Evolutionary conservation across 805 yeast species (phyloP), one percentile per base, ranked within the genome.

Genomic region (Teunomyces lycoperdinae): DNA sequence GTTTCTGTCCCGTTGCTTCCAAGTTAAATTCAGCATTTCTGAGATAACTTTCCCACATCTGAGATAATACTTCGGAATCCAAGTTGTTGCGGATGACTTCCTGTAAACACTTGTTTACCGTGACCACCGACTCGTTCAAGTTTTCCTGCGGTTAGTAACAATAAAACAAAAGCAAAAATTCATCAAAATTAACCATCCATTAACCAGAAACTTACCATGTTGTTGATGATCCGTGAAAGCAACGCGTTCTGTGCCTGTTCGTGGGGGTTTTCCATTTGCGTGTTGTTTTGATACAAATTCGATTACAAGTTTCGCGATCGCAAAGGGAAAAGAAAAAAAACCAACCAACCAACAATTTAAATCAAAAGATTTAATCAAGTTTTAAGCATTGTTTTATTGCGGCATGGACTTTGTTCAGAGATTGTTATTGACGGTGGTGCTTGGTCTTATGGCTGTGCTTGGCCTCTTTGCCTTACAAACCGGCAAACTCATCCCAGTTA

Each of bases 221-320:
- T 87, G 62, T 79, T 80, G 43, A 86, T 81, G n/a, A 88, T 87
- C 52, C 96, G 79, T 9, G 87, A 80, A 35, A 86, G 71, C 17
- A 89, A 70, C 11, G 89, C 89, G 53, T 79, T 83, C 60, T 89
- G 96, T 5, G 80, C 86, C 60, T 85, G 86, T 57, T 87, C 91
- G 59, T 88, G 91, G 3, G 96, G 96, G 57, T 87, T 88, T 66
- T 87, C 89, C 95, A 87, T 87, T 34, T 31, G 17, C 9, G 7
- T 26, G n/a, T 38, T 38, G 24, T 20, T 20, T 4, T 20, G 24
- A 20, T 1, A 20, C 24, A 20, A 20, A 20, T 20, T 20, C 24
- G 24, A 5, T 20, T 20, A 20, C 5, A 20, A 20, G 24, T 20
- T 20, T 20, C 24, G 24, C 24, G 24, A 20, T 20, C 24, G 24